Evolutionary conservation across 164 flowering plant genomes (phyloP), one percentile per base, ranked within the genome.

Genomic region (Piper betle): DNA sequence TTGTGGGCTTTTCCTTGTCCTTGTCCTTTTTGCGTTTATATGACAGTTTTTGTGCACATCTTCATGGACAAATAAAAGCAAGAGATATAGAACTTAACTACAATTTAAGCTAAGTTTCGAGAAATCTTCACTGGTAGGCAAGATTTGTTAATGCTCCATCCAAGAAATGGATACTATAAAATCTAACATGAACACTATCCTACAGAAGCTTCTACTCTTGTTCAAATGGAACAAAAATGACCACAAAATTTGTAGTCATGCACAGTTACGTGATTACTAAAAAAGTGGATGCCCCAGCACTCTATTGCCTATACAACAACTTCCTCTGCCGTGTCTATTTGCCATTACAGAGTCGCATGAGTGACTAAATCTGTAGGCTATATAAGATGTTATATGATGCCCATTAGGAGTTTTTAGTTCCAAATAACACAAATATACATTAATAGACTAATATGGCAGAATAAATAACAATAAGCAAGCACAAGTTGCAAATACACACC

Each of bases 21-120:
- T 73, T 83, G 73, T 91, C 96, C 70, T 84, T 91, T 72, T 38
- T 69, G 61, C 69, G 80, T 71, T 77, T 84, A 79, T 88, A 85
- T 55, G 77, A 64, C 53, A 91, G 93, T 75, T 84, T 92, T 68
- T 76, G 78, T 37, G 89, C 83, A 71, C 96, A 92, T 67, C 98
- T 91, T 70, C 48, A 72, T 58, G 13, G 64, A 3, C 17, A 20
- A 56, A 6, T 15, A 46, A 46, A 10, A 46, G 50, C 10, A 46
- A 46, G 50, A 10, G 50, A 12, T 46, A 5, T 15, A 46, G 10
- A 10, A 46, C 12, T 3, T 6, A 2, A 46, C 50, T 10, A 6
- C 15, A 2, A 46, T 6, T 46, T 0, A 46, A 10, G 11, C 46
- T 46, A 10, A 5, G 1, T 10, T 42, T 42, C 11, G 11, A 42